Conservation (phyloP, 2,329 filamentous ascomycete species). For the Fusarium cyanostomum region DNA sequence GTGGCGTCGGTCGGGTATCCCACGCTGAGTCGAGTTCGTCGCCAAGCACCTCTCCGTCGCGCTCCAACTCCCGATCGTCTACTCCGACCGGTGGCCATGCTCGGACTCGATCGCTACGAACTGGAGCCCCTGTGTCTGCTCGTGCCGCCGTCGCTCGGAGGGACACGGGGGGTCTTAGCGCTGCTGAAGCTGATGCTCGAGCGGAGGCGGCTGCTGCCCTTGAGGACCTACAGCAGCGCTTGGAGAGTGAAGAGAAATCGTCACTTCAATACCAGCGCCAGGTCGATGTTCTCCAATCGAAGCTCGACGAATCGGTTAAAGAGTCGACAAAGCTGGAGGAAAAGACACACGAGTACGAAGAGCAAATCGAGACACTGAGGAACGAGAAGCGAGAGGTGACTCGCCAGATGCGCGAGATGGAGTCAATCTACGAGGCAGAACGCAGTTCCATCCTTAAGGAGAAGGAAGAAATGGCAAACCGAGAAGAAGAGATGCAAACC, state of each 20-base stretch:
- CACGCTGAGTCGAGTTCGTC: constrained; percentile 51
- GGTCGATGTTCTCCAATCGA: constrained; percentile 82
- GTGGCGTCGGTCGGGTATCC: constrained; percentile 58
- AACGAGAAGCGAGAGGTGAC: constrained; percentile 87
- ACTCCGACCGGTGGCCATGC: constrained; percentile 53
- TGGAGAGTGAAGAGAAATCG: constrained; percentile 80
- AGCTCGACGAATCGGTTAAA: constrained; percentile 83
- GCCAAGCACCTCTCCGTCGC: constrained; percentile 51
- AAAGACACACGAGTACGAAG: constrained; percentile 84
- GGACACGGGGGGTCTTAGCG: constrained; percentile 55
- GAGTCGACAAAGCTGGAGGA: constrained; percentile 92
- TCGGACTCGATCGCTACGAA: constrained; percentile 72
- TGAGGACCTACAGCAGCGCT: constrained; percentile 84
- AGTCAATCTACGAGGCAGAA: constrained; percentile 92
- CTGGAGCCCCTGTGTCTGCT: constrained; percentile 74
- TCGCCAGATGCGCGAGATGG: constrained; percentile 88
- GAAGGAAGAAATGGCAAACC: constrained; percentile 84
- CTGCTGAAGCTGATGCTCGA: constrained; percentile 75
- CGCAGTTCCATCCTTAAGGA: constrained; percentile 87
- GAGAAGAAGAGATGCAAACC: constrained; percentile 89
- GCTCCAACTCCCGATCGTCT: constrained; percentile 56
- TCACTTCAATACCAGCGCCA: constrained; percentile 87
- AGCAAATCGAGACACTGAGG: constrained; percentile 80
- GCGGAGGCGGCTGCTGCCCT: constrained; percentile 82
- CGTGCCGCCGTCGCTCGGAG: constrained; percentile 74